phyloP scores from a whole-genome alignment of 2,329 filamentous ascomycete species.

The Pseudogymnoascus sp. region DNA sequence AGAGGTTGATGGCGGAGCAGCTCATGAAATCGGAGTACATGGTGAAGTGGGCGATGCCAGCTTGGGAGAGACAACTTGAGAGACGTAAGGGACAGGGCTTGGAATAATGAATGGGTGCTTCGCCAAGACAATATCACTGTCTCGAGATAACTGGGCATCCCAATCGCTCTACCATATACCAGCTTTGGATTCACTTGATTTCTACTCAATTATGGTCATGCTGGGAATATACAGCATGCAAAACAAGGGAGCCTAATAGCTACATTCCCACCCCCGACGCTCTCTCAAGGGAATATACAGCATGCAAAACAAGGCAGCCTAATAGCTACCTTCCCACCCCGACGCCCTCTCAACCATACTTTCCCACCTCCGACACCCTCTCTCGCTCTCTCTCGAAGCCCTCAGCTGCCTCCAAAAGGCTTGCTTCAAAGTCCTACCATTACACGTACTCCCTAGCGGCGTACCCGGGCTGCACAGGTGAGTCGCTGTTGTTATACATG shows the following conservation, averaged over 20 bases:
- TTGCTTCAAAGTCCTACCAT: neutral
- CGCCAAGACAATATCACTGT: neutral
- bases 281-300: neutral
- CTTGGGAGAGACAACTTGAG: neutral
- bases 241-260: neutral
- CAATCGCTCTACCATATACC: neutral
- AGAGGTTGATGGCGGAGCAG: neutral
- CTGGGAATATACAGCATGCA: neutral
- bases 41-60: conserved; percentile 1
- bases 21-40: conserved; percentile 5
- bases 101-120: neutral
- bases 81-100: neutral
- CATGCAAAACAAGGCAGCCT: neutral
- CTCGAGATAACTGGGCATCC: neutral
- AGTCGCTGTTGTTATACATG: neutral
- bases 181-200: neutral
- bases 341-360: neutral
- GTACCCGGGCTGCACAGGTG: neutral
- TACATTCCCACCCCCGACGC: neutral
- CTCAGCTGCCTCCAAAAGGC: neutral
- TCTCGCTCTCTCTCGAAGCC: neutral
- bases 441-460: neutral
- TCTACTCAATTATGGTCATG: neutral
- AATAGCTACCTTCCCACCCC: neutral
- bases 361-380: neutral